A percentile compares a stretch with the other conserved stretches of the same genome.
phyloP scores from a whole-genome alignment of 164 flowering plant species.

The Vitis vinifera region ASM3070453v1 NC_081823.1:6680001-6680500 shows the following conservation, averaged over 20 bases:
- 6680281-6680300: not conserved
- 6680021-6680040: not conserved
- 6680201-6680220: not conserved
- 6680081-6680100: too few relatives aligned
- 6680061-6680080: not conserved
- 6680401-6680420: slow-evolving; percentile 35
- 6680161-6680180: not conserved
- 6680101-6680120: too few relatives aligned
- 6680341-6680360: not conserved
- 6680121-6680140: too few relatives aligned
- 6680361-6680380: slow-evolving; percentile 68
- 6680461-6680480: slow-evolving; percentile 50
- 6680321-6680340: not conserved
- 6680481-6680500: not conserved
- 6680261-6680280: not conserved
- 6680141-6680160: not conserved
- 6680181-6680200: not conserved
- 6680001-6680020: not conserved
- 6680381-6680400: slow-evolving; percentile 69
- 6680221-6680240: not conserved
- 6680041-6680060: not conserved
- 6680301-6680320: not conserved
- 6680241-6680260: not conserved
- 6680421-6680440: slow-evolving; percentile 56
- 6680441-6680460: slow-evolving; percentile 68